Conservation (phyloP, 2,329 filamentous ascomycete species). For the Orbilia blumenaviensis region DNA sequence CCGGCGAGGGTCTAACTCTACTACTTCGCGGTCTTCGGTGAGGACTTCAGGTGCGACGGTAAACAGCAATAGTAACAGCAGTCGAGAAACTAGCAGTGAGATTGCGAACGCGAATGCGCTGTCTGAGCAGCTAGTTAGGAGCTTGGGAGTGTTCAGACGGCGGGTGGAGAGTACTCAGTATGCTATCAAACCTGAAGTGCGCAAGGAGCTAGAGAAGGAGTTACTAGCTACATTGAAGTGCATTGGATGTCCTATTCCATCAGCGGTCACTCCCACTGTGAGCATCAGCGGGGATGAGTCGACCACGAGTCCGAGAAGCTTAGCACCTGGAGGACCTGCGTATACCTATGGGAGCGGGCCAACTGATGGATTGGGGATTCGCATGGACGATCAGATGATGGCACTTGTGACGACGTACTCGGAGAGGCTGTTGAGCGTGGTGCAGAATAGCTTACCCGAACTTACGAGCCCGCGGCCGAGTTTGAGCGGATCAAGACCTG, state of each 20-base stretch:
- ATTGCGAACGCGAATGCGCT: slow-evolving; percentile 45
- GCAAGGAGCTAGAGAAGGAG: slow-evolving; percentile 51
- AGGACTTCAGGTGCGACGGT: neutral
- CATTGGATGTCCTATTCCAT: slow-evolving; percentile 31
- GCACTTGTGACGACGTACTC: slow-evolving; percentile 46
- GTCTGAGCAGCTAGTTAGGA: slow-evolving; percentile 47
- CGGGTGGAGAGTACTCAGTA: slow-evolving; percentile 46
- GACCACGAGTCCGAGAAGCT: slow-evolving; percentile 22
- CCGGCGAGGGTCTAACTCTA: slow-evolving; percentile 22
- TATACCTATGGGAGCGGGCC: neutral
- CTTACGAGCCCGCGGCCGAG: slow-evolving; percentile 32
- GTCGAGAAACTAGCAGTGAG: slow-evolving; percentile 32
- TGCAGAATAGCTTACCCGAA: slow-evolving; percentile 43
- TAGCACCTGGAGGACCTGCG: neutral
- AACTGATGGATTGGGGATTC: slow-evolving; percentile 32
- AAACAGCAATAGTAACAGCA: slow-evolving; percentile 15
- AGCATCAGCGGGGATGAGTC: slow-evolving; percentile 37
- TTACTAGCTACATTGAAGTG: slow-evolving; percentile 38
- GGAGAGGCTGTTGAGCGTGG: slow-evolving; percentile 44
- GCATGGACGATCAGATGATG: slow-evolving; percentile 53
- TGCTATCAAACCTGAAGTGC: slow-evolving; percentile 40
- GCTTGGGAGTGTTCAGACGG: slow-evolving; percentile 35
- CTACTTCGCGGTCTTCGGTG: slow-evolving; percentile 16
- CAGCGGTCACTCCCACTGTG: slow-evolving; percentile 16
- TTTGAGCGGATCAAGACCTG: slow-evolving; percentile 18